Percentiles rank a stretch among this genome's conserved stretches.
These are phyloP conservation scores for Trichoderma sp. DNA, from an alignment of 2,329 filamentous ascomycete species.

Conservation along the genomic window DNA sequence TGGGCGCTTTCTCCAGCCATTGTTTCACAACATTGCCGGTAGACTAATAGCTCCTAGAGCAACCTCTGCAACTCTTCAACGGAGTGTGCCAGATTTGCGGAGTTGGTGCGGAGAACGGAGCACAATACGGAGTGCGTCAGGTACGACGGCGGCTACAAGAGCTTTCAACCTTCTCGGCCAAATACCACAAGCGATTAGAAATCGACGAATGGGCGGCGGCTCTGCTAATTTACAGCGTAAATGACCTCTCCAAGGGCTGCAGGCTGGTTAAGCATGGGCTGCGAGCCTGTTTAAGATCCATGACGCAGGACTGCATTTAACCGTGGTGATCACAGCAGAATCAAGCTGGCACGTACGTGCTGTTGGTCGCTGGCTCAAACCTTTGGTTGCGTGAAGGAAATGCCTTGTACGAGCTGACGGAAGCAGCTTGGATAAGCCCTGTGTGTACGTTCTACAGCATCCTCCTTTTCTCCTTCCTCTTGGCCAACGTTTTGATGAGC, in stretches of 20 bases:
- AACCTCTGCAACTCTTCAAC: not conserved
- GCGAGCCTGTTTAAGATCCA: not conserved
- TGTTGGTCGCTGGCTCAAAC: not conserved
- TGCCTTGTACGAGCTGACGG: not conserved
- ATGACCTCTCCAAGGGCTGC: not conserved
- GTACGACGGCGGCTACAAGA: constrained; percentile 4
- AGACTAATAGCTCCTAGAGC: not conserved
- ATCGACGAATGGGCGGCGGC: constrained; percentile 1
- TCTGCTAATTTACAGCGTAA: constrained; percentile 5
- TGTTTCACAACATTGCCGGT: constrained; percentile 1
- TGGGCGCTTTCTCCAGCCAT: not conserved
- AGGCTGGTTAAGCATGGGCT: not conserved
- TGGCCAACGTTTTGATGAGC: not conserved
- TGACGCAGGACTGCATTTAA: constrained; percentile 12
- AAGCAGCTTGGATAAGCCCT: not conserved
- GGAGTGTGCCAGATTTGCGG: constrained; percentile 8
- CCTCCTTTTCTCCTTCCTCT: not conserved
- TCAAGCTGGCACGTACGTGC: not conserved
- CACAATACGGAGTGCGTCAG: constrained; percentile 9
- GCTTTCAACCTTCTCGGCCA: constrained; percentile 3
- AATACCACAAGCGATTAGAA: not conserved
- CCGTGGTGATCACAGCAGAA: not conserved
- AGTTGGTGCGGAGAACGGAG: constrained; percentile 15
- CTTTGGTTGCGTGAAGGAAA: not conserved
- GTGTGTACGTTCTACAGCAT: not conserved